Evolutionary conservation across 2,329 filamentous ascomycete species (phyloP).

Genomic region (Helotiales sp.): DNA sequence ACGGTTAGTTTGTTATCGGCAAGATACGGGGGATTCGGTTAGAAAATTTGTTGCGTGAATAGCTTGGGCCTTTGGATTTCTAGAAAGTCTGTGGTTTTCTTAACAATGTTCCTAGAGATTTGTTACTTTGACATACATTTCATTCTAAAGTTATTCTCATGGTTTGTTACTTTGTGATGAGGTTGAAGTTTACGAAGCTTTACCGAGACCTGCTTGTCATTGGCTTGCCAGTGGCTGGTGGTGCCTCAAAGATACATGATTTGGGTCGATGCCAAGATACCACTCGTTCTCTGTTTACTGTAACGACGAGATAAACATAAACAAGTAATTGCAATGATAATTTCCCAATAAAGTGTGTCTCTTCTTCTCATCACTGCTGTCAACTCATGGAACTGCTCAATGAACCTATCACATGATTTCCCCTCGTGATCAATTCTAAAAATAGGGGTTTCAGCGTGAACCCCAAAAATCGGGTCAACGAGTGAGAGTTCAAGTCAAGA

Average conservation of each 20-base stretch:
- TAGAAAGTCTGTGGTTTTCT: neutral
- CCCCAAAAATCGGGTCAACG: neutral
- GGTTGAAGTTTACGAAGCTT: neutral
- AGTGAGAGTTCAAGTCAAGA: neutral
- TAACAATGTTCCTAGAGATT: neutral
- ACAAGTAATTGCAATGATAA: neutral
- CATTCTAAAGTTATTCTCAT: neutral
- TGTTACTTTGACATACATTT: neutral
- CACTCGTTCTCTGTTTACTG: neutral
- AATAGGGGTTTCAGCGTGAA: neutral
- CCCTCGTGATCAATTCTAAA: neutral
- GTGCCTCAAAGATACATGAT: neutral
- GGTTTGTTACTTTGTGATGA: neutral
- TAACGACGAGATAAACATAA: neutral
- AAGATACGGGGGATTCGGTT: slow-evolving; percentile 7
- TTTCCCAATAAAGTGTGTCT: no score
- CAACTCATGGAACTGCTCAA: neutral
- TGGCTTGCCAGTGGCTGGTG: neutral
- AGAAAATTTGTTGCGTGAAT: neutral
- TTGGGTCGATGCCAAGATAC: slow-evolving; percentile 3
- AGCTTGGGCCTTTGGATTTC: neutral
- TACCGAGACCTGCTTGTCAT: neutral
- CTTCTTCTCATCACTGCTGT: neutral
- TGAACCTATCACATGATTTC: neutral
- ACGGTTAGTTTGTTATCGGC: neutral